A percentile compares a stretch with the other conserved stretches of the same genome.
phyloP scores from a whole-genome alignment of 495 filamentous ascomycete genomes.

The Penicillium samsonianum region DNA sequence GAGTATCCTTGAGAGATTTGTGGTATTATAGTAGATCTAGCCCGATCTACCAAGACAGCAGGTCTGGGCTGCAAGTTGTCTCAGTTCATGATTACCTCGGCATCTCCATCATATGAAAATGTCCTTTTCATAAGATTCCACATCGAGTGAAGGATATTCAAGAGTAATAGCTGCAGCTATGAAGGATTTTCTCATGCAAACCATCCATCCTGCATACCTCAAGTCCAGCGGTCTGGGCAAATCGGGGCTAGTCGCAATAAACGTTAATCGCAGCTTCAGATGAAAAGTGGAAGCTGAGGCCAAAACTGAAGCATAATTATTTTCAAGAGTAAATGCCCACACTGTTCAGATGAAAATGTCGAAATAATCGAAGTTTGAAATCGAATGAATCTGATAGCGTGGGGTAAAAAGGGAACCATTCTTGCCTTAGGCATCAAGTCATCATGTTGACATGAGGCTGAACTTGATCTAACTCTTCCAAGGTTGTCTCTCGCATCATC shows the following conservation, averaged over 20 bases:
- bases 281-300: not conserved
- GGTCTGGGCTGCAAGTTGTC: not conserved
- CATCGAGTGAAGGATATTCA: not conserved
- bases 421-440: not conserved
- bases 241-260: slow-evolving; percentile 1
- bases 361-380: not conserved
- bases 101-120: too few species aligned
- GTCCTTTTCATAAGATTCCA: not conserved
- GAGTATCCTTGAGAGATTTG: not conserved
- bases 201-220: slow-evolving; percentile 8
- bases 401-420: slow-evolving; percentile 5
- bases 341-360: not conserved
- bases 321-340: not conserved
- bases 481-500: not conserved
- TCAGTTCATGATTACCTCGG: not conserved
- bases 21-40: not conserved
- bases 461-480: not conserved
- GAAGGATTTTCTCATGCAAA: slow-evolving; percentile 5
- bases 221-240: slow-evolving; percentile 3
- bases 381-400: slow-evolving; percentile 4
- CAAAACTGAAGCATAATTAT: not conserved
- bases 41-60: not conserved
- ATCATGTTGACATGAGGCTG: slow-evolving; percentile 7
- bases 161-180: slow-evolving; percentile 1
- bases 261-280: not conserved